A percentile compares a stretch with the other conserved stretches of the same genome.
phyloP scores from a whole-genome alignment of 2,329 filamentous ascomycete genomes.

The Exophiala bonariae region DNA sequence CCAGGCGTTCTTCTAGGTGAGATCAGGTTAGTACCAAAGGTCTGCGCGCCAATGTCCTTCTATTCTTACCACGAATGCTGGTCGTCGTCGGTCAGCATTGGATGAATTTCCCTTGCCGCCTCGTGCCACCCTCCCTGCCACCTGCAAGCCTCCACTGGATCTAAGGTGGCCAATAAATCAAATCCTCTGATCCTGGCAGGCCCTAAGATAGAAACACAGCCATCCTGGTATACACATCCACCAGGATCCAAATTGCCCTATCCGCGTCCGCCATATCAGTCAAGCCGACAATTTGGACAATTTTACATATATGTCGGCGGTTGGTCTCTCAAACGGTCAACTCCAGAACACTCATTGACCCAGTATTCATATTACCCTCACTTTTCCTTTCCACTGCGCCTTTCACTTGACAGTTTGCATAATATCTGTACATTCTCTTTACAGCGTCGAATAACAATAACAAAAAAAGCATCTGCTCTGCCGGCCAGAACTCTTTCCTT shows the following conservation, averaged over 20 bases:
- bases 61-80: too few species aligned
- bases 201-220: constrained; percentile 24
- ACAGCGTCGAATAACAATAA: constrained; percentile 8
- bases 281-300: constrained; percentile 18
- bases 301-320: constrained; percentile 21
- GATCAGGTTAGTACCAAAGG: too few species aligned
- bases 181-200: constrained; percentile 12
- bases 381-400: constrained; percentile 6
- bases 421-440: constrained; percentile 15
- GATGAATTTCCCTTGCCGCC: constrained; percentile 15
- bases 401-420: constrained; percentile 7
- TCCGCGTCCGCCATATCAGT: constrained; percentile 16
- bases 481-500: constrained; percentile 14
- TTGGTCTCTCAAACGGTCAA: constrained; percentile 19
- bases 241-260: constrained; percentile 17
- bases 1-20: too few species aligned
- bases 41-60: too few species aligned
- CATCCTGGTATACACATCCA: constrained; percentile 10
- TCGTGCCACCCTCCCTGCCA: constrained; percentile 16
- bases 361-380: constrained; percentile 12
- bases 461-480: constrained; percentile 4
- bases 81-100: too few species aligned
- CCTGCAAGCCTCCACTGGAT: constrained; percentile 10
- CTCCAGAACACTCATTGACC: constrained; percentile 6
- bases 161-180: constrained; percentile 3